phyloP scores from a whole-genome alignment of 768 basidiomycete species.

The Amanita thiersii region DNA sequence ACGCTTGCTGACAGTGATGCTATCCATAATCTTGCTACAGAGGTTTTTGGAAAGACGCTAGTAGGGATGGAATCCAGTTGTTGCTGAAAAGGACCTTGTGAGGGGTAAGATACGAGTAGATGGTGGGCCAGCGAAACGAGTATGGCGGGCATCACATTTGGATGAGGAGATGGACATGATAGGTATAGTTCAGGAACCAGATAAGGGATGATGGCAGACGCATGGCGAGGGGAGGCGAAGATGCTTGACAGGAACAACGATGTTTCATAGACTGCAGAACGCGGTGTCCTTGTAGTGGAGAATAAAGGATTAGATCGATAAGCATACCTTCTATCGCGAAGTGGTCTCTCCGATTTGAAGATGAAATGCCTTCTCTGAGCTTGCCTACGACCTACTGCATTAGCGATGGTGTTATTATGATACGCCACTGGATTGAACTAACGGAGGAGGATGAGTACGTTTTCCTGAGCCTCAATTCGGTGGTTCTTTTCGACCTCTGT shows the following conservation, averaged over 20 bases:
- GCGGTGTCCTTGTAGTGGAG: neutral
- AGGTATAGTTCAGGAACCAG: conserved; percentile 45
- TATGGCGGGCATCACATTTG: conserved; percentile 20
- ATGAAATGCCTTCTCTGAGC: conserved; percentile 63
- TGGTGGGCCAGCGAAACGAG: conserved; percentile 52
- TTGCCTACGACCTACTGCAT: conserved; percentile 41
- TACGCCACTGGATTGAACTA: conserved; percentile 18
- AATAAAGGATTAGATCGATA: neutral
- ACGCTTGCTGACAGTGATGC: conserved; percentile 40
- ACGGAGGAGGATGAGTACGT: conserved; percentile 71
- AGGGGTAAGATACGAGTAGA: conserved; percentile 52
- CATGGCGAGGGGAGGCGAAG: conserved; percentile 56
- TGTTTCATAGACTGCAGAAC: conserved; percentile 56
- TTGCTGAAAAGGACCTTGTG: conserved; percentile 49
- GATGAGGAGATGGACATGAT: conserved; percentile 15
- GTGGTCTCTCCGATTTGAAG: conserved; percentile 47
- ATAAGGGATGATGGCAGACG: conserved; percentile 51
- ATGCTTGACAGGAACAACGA: conserved; percentile 59
- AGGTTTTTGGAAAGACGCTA: conserved; percentile 27
- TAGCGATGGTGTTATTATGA: neutral
- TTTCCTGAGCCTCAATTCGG: conserved; percentile 51
- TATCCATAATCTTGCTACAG: conserved; percentile 42
- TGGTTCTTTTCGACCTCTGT: conserved; percentile 26
- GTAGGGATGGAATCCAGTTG: conserved; percentile 32
- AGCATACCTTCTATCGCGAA: conserved; percentile 63